phyloP scores from a whole-genome alignment of 192 early-diverging fungal genomes.

The Coemansia sp. region DNA sequence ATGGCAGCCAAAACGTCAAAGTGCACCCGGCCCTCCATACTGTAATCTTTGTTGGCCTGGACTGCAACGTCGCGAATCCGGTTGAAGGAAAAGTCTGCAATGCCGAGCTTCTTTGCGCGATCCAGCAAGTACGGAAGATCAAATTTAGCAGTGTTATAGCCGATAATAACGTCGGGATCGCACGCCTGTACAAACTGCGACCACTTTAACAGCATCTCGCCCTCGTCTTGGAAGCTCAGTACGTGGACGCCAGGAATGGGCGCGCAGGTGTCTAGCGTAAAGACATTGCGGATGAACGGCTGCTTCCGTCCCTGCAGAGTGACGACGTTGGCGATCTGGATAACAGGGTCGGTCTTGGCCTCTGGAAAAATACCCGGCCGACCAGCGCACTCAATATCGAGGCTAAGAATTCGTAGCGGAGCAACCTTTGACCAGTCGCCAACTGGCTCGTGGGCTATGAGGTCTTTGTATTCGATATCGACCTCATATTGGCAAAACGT shows the following conservation, averaged over 20 bases:
- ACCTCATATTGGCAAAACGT: slow-evolving; percentile 81
- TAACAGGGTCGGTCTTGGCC: slow-evolving; percentile 86
- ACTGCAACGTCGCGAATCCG: slow-evolving; percentile 61
- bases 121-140: slow-evolving; percentile 97
- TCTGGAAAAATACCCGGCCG: slow-evolving; percentile 95
- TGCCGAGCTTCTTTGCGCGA: slow-evolving; percentile 76
- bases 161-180: slow-evolving; percentile 93
- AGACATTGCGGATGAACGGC: slow-evolving; percentile 93
- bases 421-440: slow-evolving; percentile 93
- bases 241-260: slow-evolving; percentile 90
- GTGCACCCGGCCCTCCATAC: slow-evolving; percentile 93
- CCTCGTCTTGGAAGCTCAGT: slow-evolving; percentile 77
- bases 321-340: slow-evolving; percentile 96
- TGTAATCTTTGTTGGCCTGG: too few species aligned
- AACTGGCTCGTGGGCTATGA: slow-evolving; percentile 85
- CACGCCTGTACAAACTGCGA: slow-evolving; percentile 79
- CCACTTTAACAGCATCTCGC: slow-evolving; percentile 81
- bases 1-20: slow-evolving; percentile 93
- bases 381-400: slow-evolving; percentile 98
- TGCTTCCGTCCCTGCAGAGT: slow-evolving; percentile 85
- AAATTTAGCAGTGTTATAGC: slow-evolving; percentile 97
- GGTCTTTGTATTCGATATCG: slow-evolving; percentile 69
- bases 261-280: slow-evolving; percentile 89
- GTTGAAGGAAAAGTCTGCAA: slow-evolving; percentile 80
- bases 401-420: slow-evolving; percentile 90